Base-by-base conservation (phyloP, 2,329 filamentous ascomycete species). In the Bisporella sp. region DNA sequence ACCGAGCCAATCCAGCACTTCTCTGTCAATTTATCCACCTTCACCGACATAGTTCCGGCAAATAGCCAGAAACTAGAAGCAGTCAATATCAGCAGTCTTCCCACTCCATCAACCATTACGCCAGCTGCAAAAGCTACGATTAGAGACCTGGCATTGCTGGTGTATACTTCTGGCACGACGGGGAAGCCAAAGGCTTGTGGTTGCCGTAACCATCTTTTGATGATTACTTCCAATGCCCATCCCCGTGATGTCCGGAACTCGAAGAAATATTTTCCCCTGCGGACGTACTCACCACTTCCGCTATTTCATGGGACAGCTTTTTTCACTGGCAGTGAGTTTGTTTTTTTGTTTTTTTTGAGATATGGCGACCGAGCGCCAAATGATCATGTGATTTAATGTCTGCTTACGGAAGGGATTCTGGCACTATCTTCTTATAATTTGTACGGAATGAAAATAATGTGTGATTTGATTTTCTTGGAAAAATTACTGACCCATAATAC, bases 101-200 rank as follows among this genome's bases (percentile, higher is more conserved):
- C 58, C 39, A 42, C 42, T 6, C 54, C 54, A 37, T 42, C 48
- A 21, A 32, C 49, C 11, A 41, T 56, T 5, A 49, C 54, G 29
- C 56, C 54, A 33, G 51, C 66, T 21, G 63, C 67, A 4, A 71
- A 69, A 52, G 59, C 64, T 37, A 64, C 56, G 3, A 58, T 62
- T 1, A 58, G 60, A 37, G 70, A 73, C 32, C 53, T 72, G 6
- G 60, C 62, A 5, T 61, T 61, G 1, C 59, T 75, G 5, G 72
- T 75, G 37, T 76, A 72, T 55, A 75, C 73, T 1, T 75, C 72
- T 7, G 73, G 73, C 5, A 75, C 73, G 21, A 73, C 71, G 4
- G 71, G 71, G 13, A 71, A 69, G 21, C 71, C 71, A n/a, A 73
- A 73, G 59, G 70, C 71, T 6, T 73, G 70, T 53, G 68, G 61